A percentile compares a stretch with the other conserved stretches of the same genome.
Conservation (phyloP, 2,329 filamentous ascomycete species). For the Colletotrichum musicola region DNA sequence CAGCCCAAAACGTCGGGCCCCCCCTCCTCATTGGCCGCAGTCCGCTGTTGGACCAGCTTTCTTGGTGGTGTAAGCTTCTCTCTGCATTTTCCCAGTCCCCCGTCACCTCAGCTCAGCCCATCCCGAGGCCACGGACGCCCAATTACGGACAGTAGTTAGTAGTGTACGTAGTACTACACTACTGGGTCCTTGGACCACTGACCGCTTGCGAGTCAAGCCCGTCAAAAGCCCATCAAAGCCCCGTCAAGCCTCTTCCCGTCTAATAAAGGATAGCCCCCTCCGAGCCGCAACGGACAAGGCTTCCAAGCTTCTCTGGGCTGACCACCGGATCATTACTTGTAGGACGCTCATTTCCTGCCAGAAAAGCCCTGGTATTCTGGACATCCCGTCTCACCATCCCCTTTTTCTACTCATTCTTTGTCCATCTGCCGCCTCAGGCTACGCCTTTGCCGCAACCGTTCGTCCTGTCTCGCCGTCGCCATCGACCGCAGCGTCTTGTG, state of each 20-base stretch:
- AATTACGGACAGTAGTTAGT: neutral
- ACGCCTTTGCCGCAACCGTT: slow-evolving; percentile 32
- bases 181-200: slow-evolving; percentile 26
- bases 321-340: slow-evolving; percentile 30
- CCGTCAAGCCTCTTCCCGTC: slow-evolving; percentile 9
- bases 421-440: slow-evolving; percentile 10
- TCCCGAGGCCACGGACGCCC: slow-evolving; percentile 20
- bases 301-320: slow-evolving; percentile 29
- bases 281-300: slow-evolving; percentile 28
- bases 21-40: slow-evolving; percentile 1
- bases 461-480: slow-evolving; percentile 14
- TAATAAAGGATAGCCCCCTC: slow-evolving; percentile 17
- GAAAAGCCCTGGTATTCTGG: neutral
- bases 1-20: neutral
- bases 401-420: slow-evolving; percentile 33
- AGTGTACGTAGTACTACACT: no score
- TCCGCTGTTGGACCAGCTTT: neutral
- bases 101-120: slow-evolving; percentile 30
- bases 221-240: slow-evolving; percentile 25
- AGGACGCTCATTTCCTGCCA: slow-evolving; percentile 28
- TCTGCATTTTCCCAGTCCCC: neutral
- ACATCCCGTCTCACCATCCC: slow-evolving; percentile 21
- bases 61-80: slow-evolving; percentile 18
- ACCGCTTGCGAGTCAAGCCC: slow-evolving; percentile 25
- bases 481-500: slow-evolving; percentile 13